These are phyloP conservation scores for Astrothelium macrocarpum DNA, from an alignment of 495 filamentous ascomycete genomes.

Conservation along the genomic window DNA sequence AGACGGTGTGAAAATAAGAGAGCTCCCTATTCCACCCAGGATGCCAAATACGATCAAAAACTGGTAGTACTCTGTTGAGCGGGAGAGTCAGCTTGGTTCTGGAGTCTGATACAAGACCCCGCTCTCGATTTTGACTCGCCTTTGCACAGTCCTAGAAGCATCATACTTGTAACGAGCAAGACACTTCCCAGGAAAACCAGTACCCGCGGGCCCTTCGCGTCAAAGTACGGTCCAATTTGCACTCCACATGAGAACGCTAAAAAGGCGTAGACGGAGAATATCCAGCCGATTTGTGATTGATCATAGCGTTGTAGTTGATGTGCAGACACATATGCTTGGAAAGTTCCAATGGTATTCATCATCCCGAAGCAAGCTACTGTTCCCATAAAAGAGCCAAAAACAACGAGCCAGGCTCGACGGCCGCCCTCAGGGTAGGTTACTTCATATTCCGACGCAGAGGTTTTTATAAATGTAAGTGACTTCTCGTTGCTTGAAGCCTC, in stretches of 20 bases:
- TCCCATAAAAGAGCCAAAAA: constrained; percentile 30
- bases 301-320: constrained; percentile 31
- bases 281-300: constrained; percentile 34
- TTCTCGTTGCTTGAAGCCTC: background rate
- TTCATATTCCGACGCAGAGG: too few species aligned
- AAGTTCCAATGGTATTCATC: constrained; percentile 33
- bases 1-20: constrained; percentile 78
- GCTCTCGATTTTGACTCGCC: too few species aligned
- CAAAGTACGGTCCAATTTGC: constrained; percentile 35
- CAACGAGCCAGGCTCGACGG: constrained; percentile 33
- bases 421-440: constrained; percentile 34
- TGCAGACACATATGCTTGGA: constrained; percentile 30
- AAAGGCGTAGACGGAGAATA: constrained; percentile 36
- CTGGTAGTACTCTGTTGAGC: constrained; percentile 82
- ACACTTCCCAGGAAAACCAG: constrained; percentile 29
- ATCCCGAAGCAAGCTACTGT: constrained; percentile 31
- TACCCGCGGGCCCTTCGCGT: constrained; percentile 28
- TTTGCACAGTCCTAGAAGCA: constrained; percentile 32
- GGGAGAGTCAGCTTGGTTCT: too few species aligned
- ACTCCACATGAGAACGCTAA: constrained; percentile 35
- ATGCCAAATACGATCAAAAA: constrained; percentile 80
- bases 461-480: background rate
- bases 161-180: constrained; percentile 21
- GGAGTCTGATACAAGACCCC: too few species aligned
- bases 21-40: constrained; percentile 65